phyloP scores from a whole-genome alignment of 352 stramenopile species.

The Globisporangium iwayamae region DNA sequence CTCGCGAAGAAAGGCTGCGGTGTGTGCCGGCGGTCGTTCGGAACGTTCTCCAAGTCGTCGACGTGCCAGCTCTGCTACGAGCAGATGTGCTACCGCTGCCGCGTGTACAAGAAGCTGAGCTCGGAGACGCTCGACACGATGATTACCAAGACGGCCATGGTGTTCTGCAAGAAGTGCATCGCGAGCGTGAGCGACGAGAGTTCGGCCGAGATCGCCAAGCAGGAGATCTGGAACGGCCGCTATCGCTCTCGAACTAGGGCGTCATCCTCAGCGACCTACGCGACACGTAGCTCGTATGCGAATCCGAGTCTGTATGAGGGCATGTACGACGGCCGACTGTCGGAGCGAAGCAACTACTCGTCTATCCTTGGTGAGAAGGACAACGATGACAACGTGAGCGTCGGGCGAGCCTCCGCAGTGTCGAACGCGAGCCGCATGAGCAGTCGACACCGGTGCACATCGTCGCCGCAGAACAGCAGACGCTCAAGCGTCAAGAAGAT shows the following conservation, averaged over 20 bases:
- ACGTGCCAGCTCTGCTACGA: constrained; percentile 44
- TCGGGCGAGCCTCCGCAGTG: constrained; percentile 10
- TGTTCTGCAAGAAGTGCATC: constrained; percentile 70
- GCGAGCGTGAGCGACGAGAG: constrained; percentile 38
- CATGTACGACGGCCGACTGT: constrained; percentile 23
- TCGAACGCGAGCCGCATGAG: constrained; percentile 1
- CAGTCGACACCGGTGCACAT: neutral
- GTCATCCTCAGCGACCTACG: constrained; percentile 25
- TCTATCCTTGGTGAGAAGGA: constrained; percentile 28
- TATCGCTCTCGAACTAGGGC: constrained; percentile 27
- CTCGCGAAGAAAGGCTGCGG: constrained; percentile 18
- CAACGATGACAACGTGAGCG: constrained; percentile 25
- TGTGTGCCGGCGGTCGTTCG: constrained; percentile 30
- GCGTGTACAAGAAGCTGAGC: constrained; percentile 41
- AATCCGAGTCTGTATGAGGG: constrained; percentile 16
- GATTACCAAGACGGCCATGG: constrained; percentile 40
- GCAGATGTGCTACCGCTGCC: constrained; percentile 41
- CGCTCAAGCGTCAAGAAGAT: constrained; percentile 14
- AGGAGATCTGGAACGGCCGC: constrained; percentile 47
- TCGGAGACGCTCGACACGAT: constrained; percentile 37
- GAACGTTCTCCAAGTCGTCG: constrained; percentile 28
- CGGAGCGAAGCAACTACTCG: constrained; percentile 40
- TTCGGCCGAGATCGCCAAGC: constrained; percentile 51
- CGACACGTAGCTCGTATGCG: constrained; percentile 5
- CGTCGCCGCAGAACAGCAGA: constrained; percentile 1